Base-by-base conservation (phyloP, 352 stramenopile species). In the Phytophthora chlamydospora region DNA sequence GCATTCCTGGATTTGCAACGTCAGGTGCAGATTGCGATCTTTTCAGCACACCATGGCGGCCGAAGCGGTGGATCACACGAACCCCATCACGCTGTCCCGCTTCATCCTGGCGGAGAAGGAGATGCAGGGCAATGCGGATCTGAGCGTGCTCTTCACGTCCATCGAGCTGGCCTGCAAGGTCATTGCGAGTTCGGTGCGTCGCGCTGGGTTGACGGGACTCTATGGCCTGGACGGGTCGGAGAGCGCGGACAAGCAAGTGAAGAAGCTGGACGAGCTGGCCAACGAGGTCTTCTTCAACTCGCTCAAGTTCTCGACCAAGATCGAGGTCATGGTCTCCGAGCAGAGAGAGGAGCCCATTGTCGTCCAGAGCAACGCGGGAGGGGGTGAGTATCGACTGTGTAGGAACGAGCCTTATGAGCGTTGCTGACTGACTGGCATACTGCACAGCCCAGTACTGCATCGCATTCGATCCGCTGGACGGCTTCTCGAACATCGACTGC, bases 401-500 rank as follows among this genome's bases (percentile, higher is more conserved):
- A 24, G 21, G 21, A 24, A 24, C 1, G 21, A 24, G 21, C 21
- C 21, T 24, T 24, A 24, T 24, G 21, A 24, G 21, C 21, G 21
- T 24, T 24, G 21, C 21, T 24, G 24, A 29, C 24, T 29, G 24
- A 6, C 24, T 0, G 4, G 5, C 24, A 6, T 0, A 29, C 24
- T 4, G 4, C 24, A 29, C 24, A 29, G 65, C 87, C 71, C 93
- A 98, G 79, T 99, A 98, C 88, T 98, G 95, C 79, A 98, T 99
- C 59, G 96, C 95, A 6, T 99, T 99, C 64, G 97, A 99, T 71
- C 97, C 97, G 43, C 83, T 99, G 0, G 97, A 99, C 73, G 97
- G 97, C 41, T 99, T 95, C 16, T 98, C 90, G 41, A 99, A 99
- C 81, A 99, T 99, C 91, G 97, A 99, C 78, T 99, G 97, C 76